Conservation (phyloP, 2,329 filamentous ascomycete species). For the Lachnellula occidentalis region DNA sequence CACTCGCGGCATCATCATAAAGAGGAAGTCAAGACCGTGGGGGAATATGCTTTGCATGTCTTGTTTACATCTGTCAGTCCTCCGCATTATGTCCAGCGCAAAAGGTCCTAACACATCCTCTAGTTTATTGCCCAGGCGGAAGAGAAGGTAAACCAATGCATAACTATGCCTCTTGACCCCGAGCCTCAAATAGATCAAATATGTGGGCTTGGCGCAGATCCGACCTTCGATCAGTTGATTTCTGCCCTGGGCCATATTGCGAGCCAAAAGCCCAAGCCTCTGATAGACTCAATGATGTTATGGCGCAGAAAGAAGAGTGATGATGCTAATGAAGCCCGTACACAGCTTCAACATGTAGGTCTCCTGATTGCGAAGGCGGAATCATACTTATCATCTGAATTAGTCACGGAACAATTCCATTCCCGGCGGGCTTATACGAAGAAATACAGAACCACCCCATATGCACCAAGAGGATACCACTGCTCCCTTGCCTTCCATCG, state of each 20-base stretch:
- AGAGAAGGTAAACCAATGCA: conserved; percentile 86
- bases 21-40: conserved; percentile 85
- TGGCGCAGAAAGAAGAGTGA: conserved; percentile 98
- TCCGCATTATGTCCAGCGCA: conserved; percentile 3
- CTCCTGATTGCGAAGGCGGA: background rate
- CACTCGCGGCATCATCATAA: conserved; percentile 58
- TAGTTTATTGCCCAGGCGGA: conserved; percentile 95
- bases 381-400: conserved; percentile 1
- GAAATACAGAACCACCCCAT: conserved; percentile 64
- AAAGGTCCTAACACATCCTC: conserved; percentile 29
- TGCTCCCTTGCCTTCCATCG: conserved; percentile 29
- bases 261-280: conserved; percentile 83
- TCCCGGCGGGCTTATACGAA: conserved; percentile 46
- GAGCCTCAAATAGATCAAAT: conserved; percentile 83
- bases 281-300: conserved; percentile 97
- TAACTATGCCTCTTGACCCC: conserved; percentile 70
- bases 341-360: conserved; percentile 47
- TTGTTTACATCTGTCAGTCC: conserved; percentile 78
- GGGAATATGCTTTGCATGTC: conserved; percentile 94
- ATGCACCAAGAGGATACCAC: conserved; percentile 16
- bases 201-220: conserved; percentile 84
- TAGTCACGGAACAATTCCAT: conserved; percentile 20
- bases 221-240: conserved; percentile 89
- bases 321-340: conserved; percentile 65
- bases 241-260: conserved; percentile 90